Percentiles rank a stretch among this genome's conserved stretches.
Conservation (phyloP, 2,329 filamentous ascomycete species). For the Eutypella sp. region DNA sequence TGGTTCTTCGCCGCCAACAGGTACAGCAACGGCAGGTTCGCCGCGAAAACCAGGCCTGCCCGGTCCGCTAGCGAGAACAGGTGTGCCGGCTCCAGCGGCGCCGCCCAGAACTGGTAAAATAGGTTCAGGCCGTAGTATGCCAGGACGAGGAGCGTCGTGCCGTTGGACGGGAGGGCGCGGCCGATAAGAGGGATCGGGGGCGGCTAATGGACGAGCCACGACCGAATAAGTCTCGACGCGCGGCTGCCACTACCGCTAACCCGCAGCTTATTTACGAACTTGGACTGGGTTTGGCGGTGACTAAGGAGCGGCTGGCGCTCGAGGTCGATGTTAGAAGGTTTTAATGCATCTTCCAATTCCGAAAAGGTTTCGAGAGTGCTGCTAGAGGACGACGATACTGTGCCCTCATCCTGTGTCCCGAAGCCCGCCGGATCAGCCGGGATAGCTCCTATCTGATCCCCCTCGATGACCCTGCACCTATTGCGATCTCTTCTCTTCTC, state of each 20-base stretch:
- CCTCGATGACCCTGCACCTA: constrained; percentile 20
- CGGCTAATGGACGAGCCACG: constrained; percentile 52
- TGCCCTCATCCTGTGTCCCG: constrained; percentile 8
- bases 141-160: constrained; percentile 46
- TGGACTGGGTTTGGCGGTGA: background rate
- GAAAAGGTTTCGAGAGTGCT: constrained; percentile 24
- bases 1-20: constrained; percentile 63
- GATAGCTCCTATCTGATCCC: constrained; percentile 1
- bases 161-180: constrained; percentile 53
- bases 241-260: background rate
- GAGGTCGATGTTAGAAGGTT: constrained; percentile 23
- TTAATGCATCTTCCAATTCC: constrained; percentile 18
- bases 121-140: constrained; percentile 49
- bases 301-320: constrained; percentile 32
- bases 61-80: constrained; percentile 56
- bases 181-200: constrained; percentile 51
- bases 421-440: constrained; percentile 3
- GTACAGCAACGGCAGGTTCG: constrained; percentile 51
- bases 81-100: constrained; percentile 41
- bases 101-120: constrained; percentile 52
- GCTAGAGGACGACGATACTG: constrained; percentile 28
- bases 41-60: constrained; percentile 46
- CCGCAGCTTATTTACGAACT: background rate
- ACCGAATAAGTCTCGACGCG: constrained; percentile 5
- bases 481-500: constrained; percentile 15